A percentile compares a stretch with the other conserved stretches of the same genome.
These are phyloP conservation scores for Anethum foeniculum DNA, from an alignment of 140 eudicot species.

Conservation along the genomic window DNA sequence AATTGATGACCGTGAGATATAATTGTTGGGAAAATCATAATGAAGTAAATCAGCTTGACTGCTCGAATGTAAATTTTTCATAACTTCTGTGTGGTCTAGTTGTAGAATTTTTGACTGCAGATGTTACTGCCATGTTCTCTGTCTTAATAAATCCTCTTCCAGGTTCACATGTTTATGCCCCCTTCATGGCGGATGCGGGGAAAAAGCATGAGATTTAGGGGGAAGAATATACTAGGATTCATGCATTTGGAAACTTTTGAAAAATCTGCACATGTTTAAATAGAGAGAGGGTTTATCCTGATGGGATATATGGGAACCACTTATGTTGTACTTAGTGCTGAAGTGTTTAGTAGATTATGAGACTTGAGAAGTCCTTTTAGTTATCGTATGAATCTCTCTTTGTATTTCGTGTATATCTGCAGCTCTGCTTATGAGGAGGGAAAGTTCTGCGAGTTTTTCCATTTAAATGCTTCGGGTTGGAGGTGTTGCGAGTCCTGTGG, in stretches of 20 bases:
- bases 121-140: neutral
- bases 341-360: neutral
- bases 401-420: constrained; percentile 13
- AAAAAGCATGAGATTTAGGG: neutral
- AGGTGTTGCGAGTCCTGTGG: constrained; percentile 87
- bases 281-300: neutral
- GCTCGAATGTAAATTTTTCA: neutral
- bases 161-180: neutral
- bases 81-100: neutral
- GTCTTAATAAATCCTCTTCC: neutral
- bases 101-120: neutral
- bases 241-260: neutral
- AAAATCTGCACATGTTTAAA: neutral
- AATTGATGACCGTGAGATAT: neutral
- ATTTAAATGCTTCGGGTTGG: constrained; percentile 75
- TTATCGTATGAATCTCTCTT: neutral
- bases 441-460: constrained; percentile 76
- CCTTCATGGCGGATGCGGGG: neutral
- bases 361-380: neutral
- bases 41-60: neutral
- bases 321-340: neutral
- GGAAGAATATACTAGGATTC: neutral
- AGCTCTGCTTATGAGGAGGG: constrained; percentile 78
- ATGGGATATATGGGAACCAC: neutral
- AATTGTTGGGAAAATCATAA: neutral